Conservation (phyloP, 768 basidiomycete genomes). For the Auricularia auricula-judae region DNA sequence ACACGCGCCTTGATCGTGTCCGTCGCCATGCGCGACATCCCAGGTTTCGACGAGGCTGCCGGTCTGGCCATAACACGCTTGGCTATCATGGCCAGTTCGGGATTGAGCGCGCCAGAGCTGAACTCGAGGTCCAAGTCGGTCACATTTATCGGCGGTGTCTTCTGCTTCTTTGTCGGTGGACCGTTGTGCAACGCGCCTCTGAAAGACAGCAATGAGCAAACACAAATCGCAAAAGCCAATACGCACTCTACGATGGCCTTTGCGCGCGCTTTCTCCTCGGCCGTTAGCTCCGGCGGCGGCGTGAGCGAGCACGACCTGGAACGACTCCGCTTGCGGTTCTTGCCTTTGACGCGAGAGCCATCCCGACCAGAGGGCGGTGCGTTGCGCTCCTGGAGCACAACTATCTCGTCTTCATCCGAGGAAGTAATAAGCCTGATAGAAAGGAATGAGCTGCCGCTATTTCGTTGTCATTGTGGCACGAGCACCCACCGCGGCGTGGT, state of each 20-base stretch:
- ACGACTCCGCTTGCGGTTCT: background rate
- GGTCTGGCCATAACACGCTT: slow-evolving; percentile 21
- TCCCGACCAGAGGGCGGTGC: background rate
- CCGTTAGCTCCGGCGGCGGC: background rate
- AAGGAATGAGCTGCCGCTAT: no score
- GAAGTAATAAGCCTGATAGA: background rate
- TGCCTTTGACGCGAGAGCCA: background rate
- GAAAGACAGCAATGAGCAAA: background rate
- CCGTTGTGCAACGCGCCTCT: background rate
- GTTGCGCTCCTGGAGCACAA: background rate
- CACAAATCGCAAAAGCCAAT: background rate
- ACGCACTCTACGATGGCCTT: background rate
- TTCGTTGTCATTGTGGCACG: background rate
- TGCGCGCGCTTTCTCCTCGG: background rate
- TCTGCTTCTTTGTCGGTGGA: background rate
- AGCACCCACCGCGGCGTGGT: background rate
- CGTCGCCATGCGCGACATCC: slow-evolving; percentile 11
- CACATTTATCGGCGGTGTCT: background rate
- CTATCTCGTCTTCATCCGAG: background rate
- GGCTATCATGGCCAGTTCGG: slow-evolving; percentile 52
- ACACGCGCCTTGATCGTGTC: slow-evolving; percentile 41
- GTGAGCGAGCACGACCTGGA: background rate
- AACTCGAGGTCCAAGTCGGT: background rate
- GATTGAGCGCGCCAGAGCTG: slow-evolving; percentile 18
- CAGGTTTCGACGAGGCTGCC: slow-evolving; percentile 17